Evolutionary conservation across 768 basidiomycete species (phyloP), one percentile per base, ranked within the genome.

Genomic region (Suillus brevipes): DNA sequence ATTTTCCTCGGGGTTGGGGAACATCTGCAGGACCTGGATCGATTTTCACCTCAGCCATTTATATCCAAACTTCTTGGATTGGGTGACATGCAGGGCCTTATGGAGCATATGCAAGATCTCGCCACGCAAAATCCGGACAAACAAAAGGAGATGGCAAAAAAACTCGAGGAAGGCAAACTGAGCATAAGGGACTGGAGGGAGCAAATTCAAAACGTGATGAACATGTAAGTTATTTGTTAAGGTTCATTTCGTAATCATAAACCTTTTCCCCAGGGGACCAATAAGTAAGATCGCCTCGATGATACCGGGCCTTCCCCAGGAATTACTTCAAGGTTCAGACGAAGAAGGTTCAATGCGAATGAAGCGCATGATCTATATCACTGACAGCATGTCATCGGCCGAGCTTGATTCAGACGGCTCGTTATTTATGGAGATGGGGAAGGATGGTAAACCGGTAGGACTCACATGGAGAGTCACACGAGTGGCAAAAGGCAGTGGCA

Each of bases 311-410:
- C 85, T 99, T 67, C 92, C 94, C 14, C 92, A 95, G 70, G 94
- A 94, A 50, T 79, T 99, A 69, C 84, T 98, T 64, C 90, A 92
- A 72, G 96, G 94, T 34, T 91, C 90, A 31, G 97, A 98, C 72
- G 96, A 98, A 77, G 97, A 99, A 70, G 94, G 93, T 37, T 86
- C 90, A 6, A 74, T 85, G 65, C 90, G 94, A 64, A 89, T 99
- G 88, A 98, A 98, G 79, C 89, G 96, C 65, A 94, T 99, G 92
- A 93, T 98, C 71, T 99, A 91, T 80, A 99, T 99, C 72, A 97
- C 95, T 13, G 97, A 99, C 77, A 94, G 93, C 72, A 99, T 99
- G 97, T 94, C 94, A 58, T 88, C 92, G 42, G 78, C 79, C 62
- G 97, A 99, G 77, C 86, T 99, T 61, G 95, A 99, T 79, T 97